A percentile compares a stretch with the other conserved stretches of the same genome.
phyloP scores from a whole-genome alignment of 2,329 filamentous ascomycete genomes.

The Aspergillus pseudoterreus region DNA sequence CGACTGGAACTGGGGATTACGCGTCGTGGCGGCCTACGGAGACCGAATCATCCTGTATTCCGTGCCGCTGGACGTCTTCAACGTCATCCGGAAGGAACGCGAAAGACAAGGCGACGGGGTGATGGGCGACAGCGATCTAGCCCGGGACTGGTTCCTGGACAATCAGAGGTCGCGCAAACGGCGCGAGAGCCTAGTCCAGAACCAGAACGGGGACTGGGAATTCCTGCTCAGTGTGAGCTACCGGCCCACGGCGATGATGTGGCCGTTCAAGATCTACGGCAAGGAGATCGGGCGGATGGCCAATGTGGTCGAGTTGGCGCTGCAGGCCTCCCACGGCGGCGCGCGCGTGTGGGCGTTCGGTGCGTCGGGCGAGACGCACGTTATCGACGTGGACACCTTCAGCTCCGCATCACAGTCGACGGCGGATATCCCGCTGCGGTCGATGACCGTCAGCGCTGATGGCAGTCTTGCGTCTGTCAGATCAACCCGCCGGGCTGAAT shows the following conservation, averaged over 20 bases:
- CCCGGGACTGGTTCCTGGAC: constrained; percentile 31
- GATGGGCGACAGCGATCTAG: constrained; percentile 33
- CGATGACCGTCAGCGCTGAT: constrained; percentile 21
- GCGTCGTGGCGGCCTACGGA: constrained; percentile 55
- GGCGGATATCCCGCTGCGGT: constrained; percentile 20
- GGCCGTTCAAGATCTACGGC: constrained; percentile 51
- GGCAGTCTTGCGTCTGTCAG: constrained; percentile 22
- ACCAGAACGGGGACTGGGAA: constrained; percentile 40
- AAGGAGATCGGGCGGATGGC: constrained; percentile 46
- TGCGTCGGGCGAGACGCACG: constrained; percentile 40
- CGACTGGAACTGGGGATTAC: constrained; percentile 56
- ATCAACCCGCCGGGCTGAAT: constrained; percentile 14
- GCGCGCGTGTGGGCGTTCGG: constrained; percentile 54
- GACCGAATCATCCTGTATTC: constrained; percentile 57
- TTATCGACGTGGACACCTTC: constrained; percentile 45
- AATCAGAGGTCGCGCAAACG: constrained; percentile 22
- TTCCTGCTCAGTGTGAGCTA: constrained; percentile 34
- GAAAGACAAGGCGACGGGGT: constrained; percentile 27
- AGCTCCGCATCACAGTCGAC: constrained; percentile 12
- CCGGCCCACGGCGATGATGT: constrained; percentile 36
- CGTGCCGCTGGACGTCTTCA: constrained; percentile 56
- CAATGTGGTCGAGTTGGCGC: constrained; percentile 49
- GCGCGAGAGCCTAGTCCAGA: constrained; percentile 29
- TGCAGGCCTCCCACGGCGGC: constrained; percentile 41
- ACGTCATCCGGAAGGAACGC: constrained; percentile 33